Conservation (phyloP, 371 early-diverging fungal species). For the Amoeboaphelidium protococcarum region DNA sequence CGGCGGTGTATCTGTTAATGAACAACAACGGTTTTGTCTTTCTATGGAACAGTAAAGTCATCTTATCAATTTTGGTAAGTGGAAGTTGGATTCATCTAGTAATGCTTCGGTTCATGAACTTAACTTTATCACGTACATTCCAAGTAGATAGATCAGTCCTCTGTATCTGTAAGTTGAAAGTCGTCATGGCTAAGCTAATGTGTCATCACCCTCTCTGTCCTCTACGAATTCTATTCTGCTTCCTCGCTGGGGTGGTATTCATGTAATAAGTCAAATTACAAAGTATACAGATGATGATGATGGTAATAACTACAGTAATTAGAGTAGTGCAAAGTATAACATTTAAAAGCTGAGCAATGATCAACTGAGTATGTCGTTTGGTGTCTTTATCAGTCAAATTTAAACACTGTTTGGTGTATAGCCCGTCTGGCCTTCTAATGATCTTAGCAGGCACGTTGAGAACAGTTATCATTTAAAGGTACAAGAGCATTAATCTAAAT, state of each 20-base stretch:
- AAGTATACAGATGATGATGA: slow-evolving; percentile 2
- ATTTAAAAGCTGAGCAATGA: slow-evolving; percentile 35
- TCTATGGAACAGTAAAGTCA: slow-evolving; percentile 28
- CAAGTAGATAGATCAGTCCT: slow-evolving; percentile 31
- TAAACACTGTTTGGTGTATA: not conserved
- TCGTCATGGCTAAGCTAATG: slow-evolving; percentile 8
- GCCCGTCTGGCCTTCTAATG: not conserved
- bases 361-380: slow-evolving; percentile 29
- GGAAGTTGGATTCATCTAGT: slow-evolving; percentile 37
- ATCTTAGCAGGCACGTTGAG: not conserved
- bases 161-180: slow-evolving; percentile 28
- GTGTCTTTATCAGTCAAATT: slow-evolving; percentile 1
- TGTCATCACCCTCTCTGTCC: not conserved
- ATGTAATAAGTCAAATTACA: slow-evolving; percentile 4
- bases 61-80: slow-evolving; percentile 68
- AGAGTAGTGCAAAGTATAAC: not conserved
- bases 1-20: slow-evolving; percentile 7
- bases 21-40: slow-evolving; percentile 16
- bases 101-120: slow-evolving; percentile 38
- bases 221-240: not conserved
- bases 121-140: slow-evolving; percentile 62
- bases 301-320: not conserved
- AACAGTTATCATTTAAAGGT: slow-evolving; percentile 1
- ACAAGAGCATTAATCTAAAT: slow-evolving; percentile 4
- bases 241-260: not conserved